These are phyloP conservation scores for Boechera stricta DNA, from an alignment of 345 rosid species.

Conservation along the genomic window DNA sequence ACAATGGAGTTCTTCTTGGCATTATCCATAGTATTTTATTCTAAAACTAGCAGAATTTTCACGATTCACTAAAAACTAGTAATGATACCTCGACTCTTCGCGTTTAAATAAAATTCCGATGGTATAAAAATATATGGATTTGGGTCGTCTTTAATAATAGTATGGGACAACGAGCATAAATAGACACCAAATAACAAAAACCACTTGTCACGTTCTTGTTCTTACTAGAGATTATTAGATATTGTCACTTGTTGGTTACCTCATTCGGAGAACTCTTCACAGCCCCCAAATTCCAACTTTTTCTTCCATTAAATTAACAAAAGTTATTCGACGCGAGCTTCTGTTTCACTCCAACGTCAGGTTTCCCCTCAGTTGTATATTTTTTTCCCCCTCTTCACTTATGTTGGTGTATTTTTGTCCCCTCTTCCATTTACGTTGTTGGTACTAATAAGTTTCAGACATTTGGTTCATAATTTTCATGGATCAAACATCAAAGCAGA, in stretches of 20 bases:
- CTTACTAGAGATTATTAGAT: slow-evolving; percentile 32
- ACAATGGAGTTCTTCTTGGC: neutral
- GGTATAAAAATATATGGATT: neutral
- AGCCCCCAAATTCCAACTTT: slow-evolving; percentile 38
- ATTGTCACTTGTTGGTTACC: slow-evolving; percentile 29
- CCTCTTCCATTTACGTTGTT: neutral
- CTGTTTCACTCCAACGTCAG: too few relatives aligned
- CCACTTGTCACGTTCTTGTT: slow-evolving; percentile 42
- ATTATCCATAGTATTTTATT: neutral
- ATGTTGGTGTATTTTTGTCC: too few relatives aligned
- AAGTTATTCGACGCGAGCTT: neutral
- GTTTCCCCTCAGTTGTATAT: neutral
- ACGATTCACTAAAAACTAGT: neutral
- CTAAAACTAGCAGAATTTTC: neutral
- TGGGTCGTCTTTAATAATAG: slow-evolving; percentile 18
- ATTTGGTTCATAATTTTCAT: too few relatives aligned
- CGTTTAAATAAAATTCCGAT: neutral
- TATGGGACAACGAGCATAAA: slow-evolving; percentile 25
- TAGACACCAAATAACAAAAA: slow-evolving; percentile 1
- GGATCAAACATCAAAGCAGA: too few relatives aligned
- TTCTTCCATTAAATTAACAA: neutral
- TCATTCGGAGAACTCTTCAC: slow-evolving; percentile 31
- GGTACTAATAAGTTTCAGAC: neutral
- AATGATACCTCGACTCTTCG: slow-evolving; percentile 13
- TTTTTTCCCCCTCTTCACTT: too few relatives aligned